Evolutionary conservation across 306 rosid genomes (phyloP).

Genomic region (Inga oerstediana): DNA sequence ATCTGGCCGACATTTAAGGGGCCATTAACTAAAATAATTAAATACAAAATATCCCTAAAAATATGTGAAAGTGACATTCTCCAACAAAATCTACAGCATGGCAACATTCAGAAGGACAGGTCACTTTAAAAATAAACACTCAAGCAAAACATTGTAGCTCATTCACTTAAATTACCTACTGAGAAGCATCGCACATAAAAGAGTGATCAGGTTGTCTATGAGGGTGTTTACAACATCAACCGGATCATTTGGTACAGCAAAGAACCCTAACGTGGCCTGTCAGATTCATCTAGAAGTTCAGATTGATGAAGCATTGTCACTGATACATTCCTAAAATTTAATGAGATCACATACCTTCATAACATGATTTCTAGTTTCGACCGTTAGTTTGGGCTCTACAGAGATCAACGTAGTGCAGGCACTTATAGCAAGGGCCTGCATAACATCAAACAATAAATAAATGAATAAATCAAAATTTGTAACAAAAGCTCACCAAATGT

Average conservation of each 20-base stretch:
- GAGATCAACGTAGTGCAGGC: slow-evolving; percentile 97
- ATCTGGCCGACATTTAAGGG: too few species aligned
- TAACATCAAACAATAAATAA: slow-evolving; percentile 11
- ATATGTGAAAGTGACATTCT: too few species aligned
- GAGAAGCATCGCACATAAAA: slow-evolving; percentile 93
- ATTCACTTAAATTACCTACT: slow-evolving; percentile 62
- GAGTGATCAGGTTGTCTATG: slow-evolving; percentile 87
- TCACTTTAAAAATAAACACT: slow-evolving; percentile 14
- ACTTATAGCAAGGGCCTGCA: slow-evolving; percentile 93
- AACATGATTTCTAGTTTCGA: slow-evolving; percentile 89
- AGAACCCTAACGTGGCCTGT: slow-evolving; percentile 98
- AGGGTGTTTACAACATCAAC: slow-evolving; percentile 76
- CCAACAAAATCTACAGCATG: neutral
- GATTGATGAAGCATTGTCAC: slow-evolving; percentile 15
- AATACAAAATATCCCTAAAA: too few species aligned
- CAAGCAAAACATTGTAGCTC: slow-evolving; percentile 19
- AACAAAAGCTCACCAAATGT: slow-evolving; percentile 26
- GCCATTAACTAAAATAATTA: too few species aligned
- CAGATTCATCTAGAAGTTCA: slow-evolving; percentile 42
- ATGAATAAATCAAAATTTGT: slow-evolving; percentile 23
- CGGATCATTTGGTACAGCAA: slow-evolving; percentile 94
- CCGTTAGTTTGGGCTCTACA: slow-evolving; percentile 91
- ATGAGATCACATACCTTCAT: slow-evolving; percentile 67
- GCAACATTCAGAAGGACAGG: slow-evolving; percentile 24
- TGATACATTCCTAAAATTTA: slow-evolving; percentile 26